Base-by-base conservation (phyloP, 805 yeast species). In the Zygosaccharomyces gambellarensis region DNA sequence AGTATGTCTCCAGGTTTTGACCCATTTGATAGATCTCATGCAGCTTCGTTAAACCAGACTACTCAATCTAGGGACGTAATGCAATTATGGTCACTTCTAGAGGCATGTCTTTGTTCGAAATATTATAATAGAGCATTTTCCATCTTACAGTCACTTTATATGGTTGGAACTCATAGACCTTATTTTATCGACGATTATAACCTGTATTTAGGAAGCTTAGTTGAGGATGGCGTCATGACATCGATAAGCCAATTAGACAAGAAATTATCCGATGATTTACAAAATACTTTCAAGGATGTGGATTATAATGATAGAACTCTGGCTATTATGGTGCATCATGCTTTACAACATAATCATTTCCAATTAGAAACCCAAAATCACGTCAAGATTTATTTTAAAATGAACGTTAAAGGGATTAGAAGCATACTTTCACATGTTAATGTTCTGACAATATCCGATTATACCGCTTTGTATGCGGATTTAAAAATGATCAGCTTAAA, bases 81-180 rank as follows among this genome's bases (percentile, higher is more conserved):
- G 46, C 84, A 84, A 58, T 72, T 85, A 17, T 89, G 90, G 82
- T 79, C 90, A 2, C 68, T 89, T 31, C 72, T 88, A 36, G 96
- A 89, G 58, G 92, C 94, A 0, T 83, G 90, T 55, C 61, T 89
- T 29, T 79, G 81, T 39, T 77, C 85, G 30, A 76, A 76, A 46
- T 85, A 86, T 61, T 78, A 76, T 56, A 78, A 75, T 21, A 74
- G 96, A 60, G 95, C 96, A 0, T 81, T 80, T 54, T 70, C 82
- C 22, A 81, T 88, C 19, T 67, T 89, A 36, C 72, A 74, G 47
- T 82, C 90, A 2, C 71, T 88, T 42, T 75, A 81, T 44, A 79
- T 79, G 19, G 65, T 81, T 19, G 65, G 73, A 4, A 60, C 67
- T 3, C 65, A 71, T 57, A 51, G 66, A 54, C 69, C 75, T 3